These are phyloP conservation scores for Penicillium arizonense DNA, from an alignment of 495 filamentous ascomycete species.

Conservation along the genomic window DNA sequence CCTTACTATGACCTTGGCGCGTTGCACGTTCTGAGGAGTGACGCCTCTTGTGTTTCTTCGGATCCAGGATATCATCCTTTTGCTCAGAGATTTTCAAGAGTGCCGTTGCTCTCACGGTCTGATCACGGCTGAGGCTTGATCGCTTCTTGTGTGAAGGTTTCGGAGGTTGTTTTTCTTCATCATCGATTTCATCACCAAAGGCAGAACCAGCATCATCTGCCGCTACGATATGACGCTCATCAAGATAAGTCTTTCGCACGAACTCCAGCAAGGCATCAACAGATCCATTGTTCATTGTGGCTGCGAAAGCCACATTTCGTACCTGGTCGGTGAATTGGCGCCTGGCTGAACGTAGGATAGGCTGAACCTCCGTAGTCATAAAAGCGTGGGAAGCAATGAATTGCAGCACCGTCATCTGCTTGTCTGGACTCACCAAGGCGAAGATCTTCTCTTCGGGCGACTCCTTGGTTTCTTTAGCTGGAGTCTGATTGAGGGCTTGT, in stretches of 20 bases:
- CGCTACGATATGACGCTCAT: not conserved
- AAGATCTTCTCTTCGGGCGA: slow-evolving; percentile 13
- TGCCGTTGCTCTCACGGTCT: no score
- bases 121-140: no score
- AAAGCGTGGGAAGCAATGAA: slow-evolving; percentile 24
- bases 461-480: not conserved
- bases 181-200: slow-evolving; percentile 27
- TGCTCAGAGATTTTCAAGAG: no score
- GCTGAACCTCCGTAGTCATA: slow-evolving; percentile 11
- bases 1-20: no score
- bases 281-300: slow-evolving; percentile 11
- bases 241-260: slow-evolving; percentile 23
- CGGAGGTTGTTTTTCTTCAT: not conserved
- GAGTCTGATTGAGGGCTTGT: not conserved
- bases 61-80: slow-evolving; percentile 2
- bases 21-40: not conserved
- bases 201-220: slow-evolving; percentile 2
- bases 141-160: not conserved
- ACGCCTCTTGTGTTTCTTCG: slow-evolving; percentile 16
- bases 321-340: slow-evolving; percentile 20
- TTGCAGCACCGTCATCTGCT: slow-evolving; percentile 11
- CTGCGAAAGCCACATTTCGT: slow-evolving; percentile 2
- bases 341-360: slow-evolving; percentile 18
- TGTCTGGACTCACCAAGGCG: slow-evolving; percentile 7
- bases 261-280: slow-evolving; percentile 16